Percentiles rank a stretch among this genome's conserved stretches.
Evolutionary conservation across 345 rosid genomes (phyloP).

Genomic region (Gossypium longicalyx): DNA sequence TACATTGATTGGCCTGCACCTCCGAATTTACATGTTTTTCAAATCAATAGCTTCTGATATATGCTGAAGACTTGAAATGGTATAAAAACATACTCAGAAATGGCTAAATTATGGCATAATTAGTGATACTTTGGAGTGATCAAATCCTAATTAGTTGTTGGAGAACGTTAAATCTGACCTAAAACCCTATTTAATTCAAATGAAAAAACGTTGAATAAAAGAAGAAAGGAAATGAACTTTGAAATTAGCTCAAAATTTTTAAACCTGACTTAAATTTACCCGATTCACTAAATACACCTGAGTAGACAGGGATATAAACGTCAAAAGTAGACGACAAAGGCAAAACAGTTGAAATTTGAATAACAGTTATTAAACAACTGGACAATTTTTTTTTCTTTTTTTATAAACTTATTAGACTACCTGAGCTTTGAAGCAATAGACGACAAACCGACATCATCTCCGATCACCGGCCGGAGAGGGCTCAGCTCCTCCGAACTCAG

Average conservation of each 20-base stretch:
- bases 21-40: background rate
- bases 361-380: background rate
- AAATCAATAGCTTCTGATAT: background rate
- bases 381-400: too few relatives aligned
- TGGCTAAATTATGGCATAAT: background rate
- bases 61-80: too few relatives aligned
- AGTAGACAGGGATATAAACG: slow-evolving; percentile 9
- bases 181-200: too few relatives aligned
- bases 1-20: slow-evolving; percentile 64
- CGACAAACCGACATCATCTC: slow-evolving; percentile 62
- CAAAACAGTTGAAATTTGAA: background rate
- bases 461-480: slow-evolving; percentile 53
- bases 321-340: background rate
- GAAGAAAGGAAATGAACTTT: too few relatives aligned
- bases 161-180: too few relatives aligned
- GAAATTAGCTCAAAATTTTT: background rate
- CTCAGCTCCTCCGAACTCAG: slow-evolving; percentile 77
- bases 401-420: slow-evolving; percentile 25
- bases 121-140: background rate
- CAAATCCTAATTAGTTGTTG: background rate
- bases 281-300: background rate
- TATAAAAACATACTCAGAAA: background rate
- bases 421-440: slow-evolving; percentile 85
- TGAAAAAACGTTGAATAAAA: too few relatives aligned
- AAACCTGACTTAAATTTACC: background rate